Evolutionary conservation across 2,329 filamentous ascomycete genomes (phyloP), one percentile per base, ranked within the genome.

Genomic region (Pestalotiopsis fici): DNA sequence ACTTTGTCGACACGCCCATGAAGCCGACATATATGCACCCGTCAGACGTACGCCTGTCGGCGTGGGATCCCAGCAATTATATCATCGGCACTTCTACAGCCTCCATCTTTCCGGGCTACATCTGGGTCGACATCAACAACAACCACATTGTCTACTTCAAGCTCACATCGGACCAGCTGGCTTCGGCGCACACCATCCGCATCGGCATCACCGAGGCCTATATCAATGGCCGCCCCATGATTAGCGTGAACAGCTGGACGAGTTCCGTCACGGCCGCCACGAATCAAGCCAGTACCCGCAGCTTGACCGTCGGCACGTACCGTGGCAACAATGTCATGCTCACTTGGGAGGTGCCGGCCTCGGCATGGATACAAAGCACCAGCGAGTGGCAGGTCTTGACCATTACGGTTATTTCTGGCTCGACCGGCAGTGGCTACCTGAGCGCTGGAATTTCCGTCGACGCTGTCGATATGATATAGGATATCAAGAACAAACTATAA

Each of bases 21-120:
- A 79, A 81, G 69, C 80, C 77, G 5, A 81, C 79, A 0, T 81
- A 80, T 66, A 82, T 81, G 79, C 80, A 81, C 64, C 79, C 79
- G 2, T 80, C 76, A 1, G 76, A 78, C 68, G 71, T 69, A 62
- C 75, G 75, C 1, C 74, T 79, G 39, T 66, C 74, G 15, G 69
- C 69, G 15, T 79, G 77, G 77, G 74, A 75, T 57, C 68, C 74
- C 9, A 71, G 70, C 60, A 79, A 78, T 72, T 78, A 74, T 69
- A 79, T 78, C 59, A 73, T 79, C 15, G 78, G 78, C 62, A 78
- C 78, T 11, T 76, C 75, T 27, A 68, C 76, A 4, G 72, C 73
- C 3, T 78, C 73, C 65, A 69, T 72, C 23, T 80, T 83, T 71
- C 81, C 80, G 0, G 78, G 79, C 2, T 82, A 82, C 68, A 81